Conservation (phyloP, 2,329 filamentous ascomycete species). For the Fulvia fulva region DNA sequence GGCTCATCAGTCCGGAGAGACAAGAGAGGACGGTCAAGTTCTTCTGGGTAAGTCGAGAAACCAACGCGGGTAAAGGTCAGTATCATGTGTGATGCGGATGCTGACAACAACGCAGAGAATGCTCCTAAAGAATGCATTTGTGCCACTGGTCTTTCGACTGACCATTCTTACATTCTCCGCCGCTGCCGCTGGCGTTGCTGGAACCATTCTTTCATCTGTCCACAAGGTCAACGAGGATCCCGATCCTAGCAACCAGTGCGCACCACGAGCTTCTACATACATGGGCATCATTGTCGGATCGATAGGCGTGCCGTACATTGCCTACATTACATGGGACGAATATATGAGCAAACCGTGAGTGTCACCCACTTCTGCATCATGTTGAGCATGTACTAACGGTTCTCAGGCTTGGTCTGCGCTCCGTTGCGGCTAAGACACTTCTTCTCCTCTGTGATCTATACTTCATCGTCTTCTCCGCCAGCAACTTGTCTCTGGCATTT, state of each 20-base stretch:
- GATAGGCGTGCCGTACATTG: conserved; percentile 81
- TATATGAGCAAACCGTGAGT: conserved; percentile 78
- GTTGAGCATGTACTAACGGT: conserved; percentile 8
- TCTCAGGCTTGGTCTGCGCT: conserved; percentile 67
- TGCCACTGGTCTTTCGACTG: conserved; percentile 78
- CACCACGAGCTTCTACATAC: conserved; percentile 61
- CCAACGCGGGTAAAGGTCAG: background rate
- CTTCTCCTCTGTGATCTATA: conserved; percentile 88
- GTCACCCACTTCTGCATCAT: background rate
- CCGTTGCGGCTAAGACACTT: conserved; percentile 77
- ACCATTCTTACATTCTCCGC: conserved; percentile 79
- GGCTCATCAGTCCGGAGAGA: conserved; percentile 41
- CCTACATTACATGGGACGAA: conserved; percentile 94
- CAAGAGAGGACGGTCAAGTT: conserved; percentile 32
- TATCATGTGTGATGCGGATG: background rate
- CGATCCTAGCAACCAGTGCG: conserved; percentile 35
- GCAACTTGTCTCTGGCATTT: conserved; percentile 86
- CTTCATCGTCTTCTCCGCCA: conserved; percentile 96
- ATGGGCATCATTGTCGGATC: conserved; percentile 88
- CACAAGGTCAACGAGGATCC: conserved; percentile 36
- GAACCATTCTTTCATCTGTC: conserved; percentile 60
- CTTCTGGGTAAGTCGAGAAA: conserved; percentile 31
- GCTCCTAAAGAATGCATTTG: conserved; percentile 75
- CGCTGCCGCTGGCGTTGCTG: conserved; percentile 73
- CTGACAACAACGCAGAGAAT: conserved; percentile 42